These are phyloP conservation scores for Teunomyces lycoperdinae DNA, from an alignment of 805 yeast species.

Conservation along the genomic window DNA sequence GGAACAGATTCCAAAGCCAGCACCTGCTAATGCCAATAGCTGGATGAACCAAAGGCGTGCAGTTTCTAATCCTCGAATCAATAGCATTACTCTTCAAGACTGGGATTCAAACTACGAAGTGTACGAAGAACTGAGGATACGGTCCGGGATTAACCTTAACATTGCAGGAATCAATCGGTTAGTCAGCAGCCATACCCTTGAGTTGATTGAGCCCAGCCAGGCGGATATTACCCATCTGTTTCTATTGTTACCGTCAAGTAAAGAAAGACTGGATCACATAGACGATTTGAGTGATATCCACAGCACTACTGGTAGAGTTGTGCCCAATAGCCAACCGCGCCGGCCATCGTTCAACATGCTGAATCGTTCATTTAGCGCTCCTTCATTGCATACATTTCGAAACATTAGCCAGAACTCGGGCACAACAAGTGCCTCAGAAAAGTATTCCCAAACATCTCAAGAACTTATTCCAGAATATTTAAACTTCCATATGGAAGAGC, in stretches of 20 bases:
- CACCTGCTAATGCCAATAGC: conserved; percentile 2
- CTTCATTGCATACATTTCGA: conserved; percentile 40
- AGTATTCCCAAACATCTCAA: not conserved
- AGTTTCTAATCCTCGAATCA: conserved; percentile 3
- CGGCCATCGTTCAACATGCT: conserved; percentile 13
- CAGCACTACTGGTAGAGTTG: conserved; percentile 4
- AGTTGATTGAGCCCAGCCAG: conserved; percentile 4
- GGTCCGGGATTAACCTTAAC: conserved; percentile 20
- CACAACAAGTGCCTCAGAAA: not conserved
- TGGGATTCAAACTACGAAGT: conserved; percentile 28
- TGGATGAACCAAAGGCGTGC: conserved; percentile 6
- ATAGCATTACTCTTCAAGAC: conserved; percentile 27
- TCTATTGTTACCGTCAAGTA: conserved; percentile 9
- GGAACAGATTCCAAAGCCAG: conserved; percentile 24
- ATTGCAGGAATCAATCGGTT: conserved; percentile 17
- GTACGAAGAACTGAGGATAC: conserved; percentile 22
- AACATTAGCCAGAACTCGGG: conserved; percentile 10
- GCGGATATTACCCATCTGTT: not conserved
- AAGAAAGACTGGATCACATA: conserved; percentile 19
- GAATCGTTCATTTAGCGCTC: conserved; percentile 36
- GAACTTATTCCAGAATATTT: conserved; percentile 1
- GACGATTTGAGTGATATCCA: conserved; percentile 28
- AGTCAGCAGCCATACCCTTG: conserved; percentile 15
- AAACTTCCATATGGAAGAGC: not conserved
- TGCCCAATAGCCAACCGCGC: not conserved